phyloP scores from a whole-genome alignment of 371 early-diverging fungal species.

The Mortierella sp. region DNA sequence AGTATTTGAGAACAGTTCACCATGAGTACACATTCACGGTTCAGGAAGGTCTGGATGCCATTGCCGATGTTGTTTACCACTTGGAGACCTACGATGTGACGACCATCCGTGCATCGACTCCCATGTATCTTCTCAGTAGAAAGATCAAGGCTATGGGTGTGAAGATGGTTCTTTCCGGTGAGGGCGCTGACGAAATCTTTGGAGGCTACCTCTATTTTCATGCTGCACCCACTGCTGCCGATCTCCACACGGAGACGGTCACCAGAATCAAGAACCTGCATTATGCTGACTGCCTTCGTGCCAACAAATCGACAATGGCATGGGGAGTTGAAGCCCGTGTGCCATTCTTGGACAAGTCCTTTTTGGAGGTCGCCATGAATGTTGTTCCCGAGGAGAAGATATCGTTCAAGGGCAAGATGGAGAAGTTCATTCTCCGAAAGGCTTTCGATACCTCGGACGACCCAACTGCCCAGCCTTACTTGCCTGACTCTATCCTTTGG shows the following conservation, averaged over 20 bases:
- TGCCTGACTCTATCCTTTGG: conserved; percentile 93
- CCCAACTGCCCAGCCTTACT: conserved; percentile 80
- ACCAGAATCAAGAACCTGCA: conserved; percentile 93
- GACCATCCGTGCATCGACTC: conserved; percentile 96
- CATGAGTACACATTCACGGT: conserved; percentile 95
- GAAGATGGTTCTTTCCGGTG: conserved; percentile 98
- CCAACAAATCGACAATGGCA: conserved; percentile 98
- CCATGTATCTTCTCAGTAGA: conserved; percentile 95
- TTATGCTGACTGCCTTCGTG: conserved; percentile 94
- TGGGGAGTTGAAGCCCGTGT: conserved; percentile 98
- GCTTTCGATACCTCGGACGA: conserved; percentile 84
- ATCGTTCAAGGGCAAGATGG: conserved; percentile 78
- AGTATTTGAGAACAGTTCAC: conserved; percentile 90
- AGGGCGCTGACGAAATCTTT: conserved; percentile 97
- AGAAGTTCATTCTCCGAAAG: conserved; percentile 89
- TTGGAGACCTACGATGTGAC: conserved; percentile 99
- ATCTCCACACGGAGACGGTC: conserved; percentile 91
- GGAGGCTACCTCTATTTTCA: conserved; percentile 98
- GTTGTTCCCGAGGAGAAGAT: conserved; percentile 85
- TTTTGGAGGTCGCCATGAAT: conserved; percentile 90
- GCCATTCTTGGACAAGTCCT: conserved; percentile 92
- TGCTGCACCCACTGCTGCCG: conserved; percentile 83
- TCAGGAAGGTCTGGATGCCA: conserved; percentile 95
- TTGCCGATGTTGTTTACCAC: conserved; percentile 94
- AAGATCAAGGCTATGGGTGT: conserved; percentile 98